These are phyloP conservation scores for Leptosphaerulina australis DNA, from an alignment of 2,329 filamentous ascomycete genomes.

Conservation along the genomic window DNA sequence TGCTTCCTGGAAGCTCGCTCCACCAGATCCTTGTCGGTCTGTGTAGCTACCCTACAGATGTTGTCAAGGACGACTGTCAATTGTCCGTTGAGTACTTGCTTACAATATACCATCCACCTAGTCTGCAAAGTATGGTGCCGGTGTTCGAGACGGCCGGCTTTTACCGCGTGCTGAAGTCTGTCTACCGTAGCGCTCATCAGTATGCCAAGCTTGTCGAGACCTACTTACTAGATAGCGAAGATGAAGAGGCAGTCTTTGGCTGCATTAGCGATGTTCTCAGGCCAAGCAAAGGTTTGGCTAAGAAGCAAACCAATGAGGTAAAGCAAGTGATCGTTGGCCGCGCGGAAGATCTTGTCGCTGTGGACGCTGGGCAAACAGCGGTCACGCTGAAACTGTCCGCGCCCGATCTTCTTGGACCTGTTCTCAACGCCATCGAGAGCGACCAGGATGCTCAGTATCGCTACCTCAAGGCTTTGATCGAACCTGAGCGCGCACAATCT, in stretches of 20 bases:
- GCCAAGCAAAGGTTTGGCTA: conserved; percentile 65
- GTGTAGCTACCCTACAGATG: conserved; percentile 79
- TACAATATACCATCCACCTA: conserved; percentile 89
- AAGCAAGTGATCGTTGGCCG: conserved; percentile 69
- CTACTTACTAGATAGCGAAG: conserved; percentile 84
- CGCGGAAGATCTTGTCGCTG: conserved; percentile 68
- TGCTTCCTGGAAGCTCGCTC: conserved; percentile 84
- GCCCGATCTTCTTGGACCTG: conserved; percentile 67
- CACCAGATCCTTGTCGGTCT: conserved; percentile 80
- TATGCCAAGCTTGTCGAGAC: conserved; percentile 78
- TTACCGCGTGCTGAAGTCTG: conserved; percentile 87
- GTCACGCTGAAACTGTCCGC: conserved; percentile 66
- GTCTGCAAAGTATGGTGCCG: conserved; percentile 76
- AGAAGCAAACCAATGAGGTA: conserved; percentile 75
- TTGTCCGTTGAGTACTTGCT: conserved; percentile 95
- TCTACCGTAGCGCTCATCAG: conserved; percentile 79
- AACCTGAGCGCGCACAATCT: conserved; percentile 55
- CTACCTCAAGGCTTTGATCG: conserved; percentile 79
- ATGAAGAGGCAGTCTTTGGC: conserved; percentile 76
- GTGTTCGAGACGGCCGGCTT: conserved; percentile 81
- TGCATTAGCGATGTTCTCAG: conserved; percentile 78
- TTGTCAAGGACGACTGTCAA: conserved; percentile 90
- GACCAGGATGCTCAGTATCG: conserved; percentile 70
- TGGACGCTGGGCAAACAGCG: conserved; percentile 71
- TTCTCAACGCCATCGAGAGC: conserved; percentile 67